Conservation (phyloP, 257 asterid genomes). For the Solanum lignicaule region DNA sequence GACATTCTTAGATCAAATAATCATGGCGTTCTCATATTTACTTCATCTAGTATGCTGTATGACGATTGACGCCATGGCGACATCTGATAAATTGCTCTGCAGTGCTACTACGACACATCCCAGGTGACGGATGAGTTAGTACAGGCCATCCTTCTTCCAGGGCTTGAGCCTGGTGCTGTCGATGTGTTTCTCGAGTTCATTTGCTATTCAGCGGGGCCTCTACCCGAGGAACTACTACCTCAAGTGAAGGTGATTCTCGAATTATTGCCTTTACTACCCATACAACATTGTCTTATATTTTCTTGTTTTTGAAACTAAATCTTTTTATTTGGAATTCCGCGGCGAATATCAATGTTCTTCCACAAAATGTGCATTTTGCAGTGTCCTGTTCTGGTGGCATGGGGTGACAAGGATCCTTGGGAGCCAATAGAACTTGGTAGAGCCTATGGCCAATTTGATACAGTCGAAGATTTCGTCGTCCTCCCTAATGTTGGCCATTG, state of each 20-base stretch:
- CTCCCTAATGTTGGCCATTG: conserved; percentile 93
- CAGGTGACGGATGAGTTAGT: conserved; percentile 95
- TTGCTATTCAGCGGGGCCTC: conserved; percentile 94
- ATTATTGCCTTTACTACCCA: not conserved
- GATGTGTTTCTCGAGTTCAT: conserved; percentile 97
- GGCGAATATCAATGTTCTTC: not conserved
- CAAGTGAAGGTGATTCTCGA: conserved; percentile 54
- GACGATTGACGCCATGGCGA: not conserved
- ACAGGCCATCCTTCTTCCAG: conserved; percentile 72
- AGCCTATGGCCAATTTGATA: conserved; percentile 52
- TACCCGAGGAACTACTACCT: conserved; percentile 89
- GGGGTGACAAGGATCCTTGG: conserved; percentile 99
- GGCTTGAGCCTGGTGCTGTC: conserved; percentile 84
- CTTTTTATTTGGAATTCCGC: not conserved
- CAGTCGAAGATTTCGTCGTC: conserved; percentile 72
- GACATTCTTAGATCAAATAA: not conserved
- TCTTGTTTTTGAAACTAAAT: not conserved
- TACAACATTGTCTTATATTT: not conserved
- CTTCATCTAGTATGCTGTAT: not conserved
- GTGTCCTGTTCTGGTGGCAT: conserved; percentile 88
- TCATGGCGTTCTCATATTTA: not conserved
- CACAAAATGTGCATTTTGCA: conserved; percentile 5
- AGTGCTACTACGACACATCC: conserved; percentile 86
- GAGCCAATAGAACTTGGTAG: conserved; percentile 86
- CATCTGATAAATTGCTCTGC: conserved; percentile 7